A percentile compares a stretch with the other conserved stretches of the same genome.
These are phyloP conservation scores for Cladosporium sp. DNA, from an alignment of 2,329 filamentous ascomycete genomes.

Conservation along the genomic window DNA sequence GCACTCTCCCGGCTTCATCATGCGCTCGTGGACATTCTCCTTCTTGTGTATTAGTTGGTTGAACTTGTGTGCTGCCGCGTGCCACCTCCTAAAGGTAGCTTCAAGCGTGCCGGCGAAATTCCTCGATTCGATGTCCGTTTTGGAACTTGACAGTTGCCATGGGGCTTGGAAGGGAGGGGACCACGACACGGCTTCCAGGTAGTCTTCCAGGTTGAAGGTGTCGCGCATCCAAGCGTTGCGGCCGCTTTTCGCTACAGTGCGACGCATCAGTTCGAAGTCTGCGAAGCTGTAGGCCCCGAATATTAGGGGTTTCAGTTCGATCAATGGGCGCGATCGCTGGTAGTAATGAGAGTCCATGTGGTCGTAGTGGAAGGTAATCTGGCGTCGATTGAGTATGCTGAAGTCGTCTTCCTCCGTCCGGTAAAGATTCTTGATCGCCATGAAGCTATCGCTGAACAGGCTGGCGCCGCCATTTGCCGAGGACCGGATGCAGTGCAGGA, in stretches of 20 bases:
- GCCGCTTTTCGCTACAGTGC: not conserved
- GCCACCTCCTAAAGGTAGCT: conserved; percentile 36
- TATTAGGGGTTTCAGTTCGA: conserved; percentile 17
- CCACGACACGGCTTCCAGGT: conserved; percentile 31
- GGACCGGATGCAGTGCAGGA: conserved; percentile 85
- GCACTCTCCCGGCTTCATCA: conserved; percentile 75
- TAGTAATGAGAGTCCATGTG: conserved; percentile 45
- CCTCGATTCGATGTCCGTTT: not conserved
- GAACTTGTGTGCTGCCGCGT: conserved; percentile 52
- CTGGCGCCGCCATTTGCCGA: conserved; percentile 75
- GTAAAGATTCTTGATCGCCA: conserved; percentile 46
- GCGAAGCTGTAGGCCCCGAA: not conserved
- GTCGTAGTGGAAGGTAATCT: conserved; percentile 45
- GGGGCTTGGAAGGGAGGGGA: conserved; percentile 35
- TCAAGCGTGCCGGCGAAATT: conserved; percentile 3
- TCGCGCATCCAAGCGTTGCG: not conserved
- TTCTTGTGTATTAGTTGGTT: conserved; percentile 53
- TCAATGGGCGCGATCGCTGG: conserved; percentile 24
- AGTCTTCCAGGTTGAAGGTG: conserved; percentile 16
- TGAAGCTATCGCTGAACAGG: conserved; percentile 73
- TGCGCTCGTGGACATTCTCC: conserved; percentile 61
- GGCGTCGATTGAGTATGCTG: conserved; percentile 9
- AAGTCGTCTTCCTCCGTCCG: conserved; percentile 17
- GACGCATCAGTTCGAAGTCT: not conserved
- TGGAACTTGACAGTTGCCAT: not conserved